Evolutionary conservation across 352 stramenopile species (phyloP).

Genomic region (Phytophthora nicotianae): DNA sequence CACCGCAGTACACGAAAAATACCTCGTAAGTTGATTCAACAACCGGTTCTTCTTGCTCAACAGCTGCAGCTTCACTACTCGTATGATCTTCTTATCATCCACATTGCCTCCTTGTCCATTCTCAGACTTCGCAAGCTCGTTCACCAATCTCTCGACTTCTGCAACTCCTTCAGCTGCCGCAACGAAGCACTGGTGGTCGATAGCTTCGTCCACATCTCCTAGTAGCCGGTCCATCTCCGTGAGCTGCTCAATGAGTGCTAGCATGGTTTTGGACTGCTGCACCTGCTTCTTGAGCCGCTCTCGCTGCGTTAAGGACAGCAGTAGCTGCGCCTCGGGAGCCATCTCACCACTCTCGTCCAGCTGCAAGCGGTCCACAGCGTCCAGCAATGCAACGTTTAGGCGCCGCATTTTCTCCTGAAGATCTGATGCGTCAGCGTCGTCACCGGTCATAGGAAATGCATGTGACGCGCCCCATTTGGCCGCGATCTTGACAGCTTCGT

Average conservation of each 20-base stretch:
- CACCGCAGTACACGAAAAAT: slow-evolving; percentile 42
- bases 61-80: slow-evolving; percentile 52
- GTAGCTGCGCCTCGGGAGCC: slow-evolving; percentile 45
- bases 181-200: slow-evolving; percentile 54
- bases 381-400: slow-evolving; percentile 49
- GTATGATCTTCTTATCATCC: slow-evolving; percentile 39
- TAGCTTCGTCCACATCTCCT: slow-evolving; percentile 48
- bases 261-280: slow-evolving; percentile 63
- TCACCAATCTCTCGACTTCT: slow-evolving; percentile 45
- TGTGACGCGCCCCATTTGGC: slow-evolving; percentile 47
- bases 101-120: slow-evolving; percentile 5
- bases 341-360: slow-evolving; percentile 35
- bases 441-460: slow-evolving; percentile 6
- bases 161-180: slow-evolving; percentile 45
- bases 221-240: slow-evolving; percentile 62
- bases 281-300: slow-evolving; percentile 67
- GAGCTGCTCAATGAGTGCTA: slow-evolving; percentile 72
- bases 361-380: slow-evolving; percentile 60
- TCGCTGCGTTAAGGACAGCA: slow-evolving; percentile 61
- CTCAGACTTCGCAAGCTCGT: slow-evolving; percentile 26
- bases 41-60: slow-evolving; percentile 62
- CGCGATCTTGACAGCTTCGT: slow-evolving; percentile 67
- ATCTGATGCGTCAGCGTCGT: slow-evolving; percentile 38
- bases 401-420: slow-evolving; percentile 55
- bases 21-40: slow-evolving; percentile 51